Evolutionary conservation across 225 moss, liverwort and hornwort species (phyloP).

Genomic region (Pseudisothecium myosuroides): DNA sequence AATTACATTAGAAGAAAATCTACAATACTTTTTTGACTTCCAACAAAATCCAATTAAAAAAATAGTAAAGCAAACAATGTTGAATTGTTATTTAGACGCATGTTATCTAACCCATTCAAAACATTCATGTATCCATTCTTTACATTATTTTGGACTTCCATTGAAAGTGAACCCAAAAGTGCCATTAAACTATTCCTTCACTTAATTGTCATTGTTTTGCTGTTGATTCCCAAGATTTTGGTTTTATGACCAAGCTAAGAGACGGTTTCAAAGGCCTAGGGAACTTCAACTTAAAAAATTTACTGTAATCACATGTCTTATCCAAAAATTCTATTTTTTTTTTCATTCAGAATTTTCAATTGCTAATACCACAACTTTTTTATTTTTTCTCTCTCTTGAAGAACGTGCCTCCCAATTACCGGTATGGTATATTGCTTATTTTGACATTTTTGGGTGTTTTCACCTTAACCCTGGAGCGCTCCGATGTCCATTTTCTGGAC

Average conservation of each 20-base stretch:
- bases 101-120: neutral
- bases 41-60: neutral
- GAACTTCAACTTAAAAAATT: neutral
- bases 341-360: neutral
- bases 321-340: neutral
- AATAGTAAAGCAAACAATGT: neutral
- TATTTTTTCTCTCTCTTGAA: too few species aligned
- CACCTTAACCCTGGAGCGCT: too few species aligned
- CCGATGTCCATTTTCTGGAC: too few species aligned
- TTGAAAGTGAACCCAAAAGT: neutral
- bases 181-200: neutral
- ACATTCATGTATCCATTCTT: rapidly evolving
- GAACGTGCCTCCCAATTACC: neutral
- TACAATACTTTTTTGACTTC: neutral
- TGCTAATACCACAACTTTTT: neutral
- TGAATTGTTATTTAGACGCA: neutral
- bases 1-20: neutral
- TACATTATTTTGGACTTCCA: neutral
- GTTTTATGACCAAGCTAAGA: neutral
- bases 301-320: too few species aligned
- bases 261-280: rapidly evolving
- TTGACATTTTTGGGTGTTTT: neutral
- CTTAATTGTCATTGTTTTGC: neutral
- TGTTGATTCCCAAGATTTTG: neutral
- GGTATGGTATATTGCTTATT: too few species aligned